Evolutionary conservation across 345 rosid genomes (phyloP).

Genomic region (Gossypium sturtianum): DNA sequence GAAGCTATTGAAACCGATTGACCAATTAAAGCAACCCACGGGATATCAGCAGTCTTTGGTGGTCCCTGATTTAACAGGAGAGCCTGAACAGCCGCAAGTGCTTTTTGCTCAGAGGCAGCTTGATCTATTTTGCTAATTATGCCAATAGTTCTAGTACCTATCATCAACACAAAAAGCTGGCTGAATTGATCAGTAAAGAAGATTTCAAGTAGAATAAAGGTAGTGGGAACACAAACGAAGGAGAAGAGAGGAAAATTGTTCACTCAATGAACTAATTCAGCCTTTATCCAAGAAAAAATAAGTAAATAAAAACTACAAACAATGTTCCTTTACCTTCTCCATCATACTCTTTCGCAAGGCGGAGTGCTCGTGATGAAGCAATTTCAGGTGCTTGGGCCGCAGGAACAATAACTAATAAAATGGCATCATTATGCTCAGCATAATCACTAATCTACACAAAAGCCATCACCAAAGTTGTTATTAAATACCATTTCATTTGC

Average conservation of each 20-base stretch:
- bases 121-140: slow-evolving; percentile 94
- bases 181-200: not conserved
- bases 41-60: slow-evolving; percentile 61
- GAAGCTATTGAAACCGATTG: slow-evolving; percentile 78
- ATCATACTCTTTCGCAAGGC: slow-evolving; percentile 83
- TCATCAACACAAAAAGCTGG: not conserved
- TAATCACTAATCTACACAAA: slow-evolving; percentile 59
- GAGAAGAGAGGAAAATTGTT: not conserved
- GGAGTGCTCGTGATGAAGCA: slow-evolving; percentile 81
- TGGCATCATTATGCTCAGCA: slow-evolving; percentile 84
- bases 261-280: not conserved
- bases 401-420: slow-evolving; percentile 79
- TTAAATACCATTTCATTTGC: not conserved
- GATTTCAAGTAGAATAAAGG: not conserved
- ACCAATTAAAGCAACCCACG: slow-evolving; percentile 77
- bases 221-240: not conserved
- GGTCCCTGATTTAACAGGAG: slow-evolving; percentile 71
- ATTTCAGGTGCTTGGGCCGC: slow-evolving; percentile 90
- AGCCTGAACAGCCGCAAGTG: slow-evolving; percentile 67
- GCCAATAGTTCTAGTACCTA: slow-evolving; percentile 94
- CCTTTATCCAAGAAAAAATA: not conserved
- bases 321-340: slow-evolving; percentile 54
- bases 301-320: not conserved
- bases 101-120: slow-evolving; percentile 63
- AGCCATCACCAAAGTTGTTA: slow-evolving; percentile 6